These are phyloP conservation scores for Arthrobotrys entomopaga DNA, from an alignment of 2,329 filamentous ascomycete genomes.

Conservation along the genomic window DNA sequence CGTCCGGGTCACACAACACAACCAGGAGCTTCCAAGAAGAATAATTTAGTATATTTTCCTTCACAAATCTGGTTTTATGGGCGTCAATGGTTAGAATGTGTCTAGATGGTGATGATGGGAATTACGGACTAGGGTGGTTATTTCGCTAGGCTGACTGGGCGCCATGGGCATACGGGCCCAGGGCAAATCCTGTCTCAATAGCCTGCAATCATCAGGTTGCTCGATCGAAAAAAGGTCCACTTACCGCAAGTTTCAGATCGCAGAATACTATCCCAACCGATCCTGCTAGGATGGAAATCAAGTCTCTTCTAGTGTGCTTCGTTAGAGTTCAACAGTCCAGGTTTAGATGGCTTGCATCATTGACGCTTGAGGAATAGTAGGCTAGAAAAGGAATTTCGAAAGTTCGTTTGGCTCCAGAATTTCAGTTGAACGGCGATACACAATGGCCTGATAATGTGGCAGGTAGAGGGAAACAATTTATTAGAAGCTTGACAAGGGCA, in stretches of 20 bases:
- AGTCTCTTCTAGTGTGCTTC: slow-evolving; percentile 7
- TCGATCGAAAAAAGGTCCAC: slow-evolving; percentile 51
- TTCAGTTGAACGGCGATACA: slow-evolving; percentile 47
- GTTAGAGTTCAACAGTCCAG: background rate
- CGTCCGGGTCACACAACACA: slow-evolving; percentile 51
- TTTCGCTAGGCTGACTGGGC: slow-evolving; percentile 38
- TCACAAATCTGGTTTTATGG: slow-evolving; percentile 37
- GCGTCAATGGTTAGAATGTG: slow-evolving; percentile 33
- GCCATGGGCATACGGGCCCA: slow-evolving; percentile 4
- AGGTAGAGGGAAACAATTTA: slow-evolving; percentile 34
- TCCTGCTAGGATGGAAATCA: slow-evolving; percentile 27
- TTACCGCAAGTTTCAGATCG: slow-evolving; percentile 56
- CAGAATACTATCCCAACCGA: slow-evolving; percentile 36
- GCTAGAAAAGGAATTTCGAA: slow-evolving; percentile 11
- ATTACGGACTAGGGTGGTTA: slow-evolving; percentile 48
- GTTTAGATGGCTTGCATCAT: slow-evolving; percentile 6
- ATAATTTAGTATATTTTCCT: slow-evolving; percentile 35
- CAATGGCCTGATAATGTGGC: slow-evolving; percentile 36
- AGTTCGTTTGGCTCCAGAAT: slow-evolving; percentile 6
- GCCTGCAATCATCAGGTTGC: slow-evolving; percentile 40
- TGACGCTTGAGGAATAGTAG: slow-evolving; percentile 36
- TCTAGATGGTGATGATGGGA: slow-evolving; percentile 53
- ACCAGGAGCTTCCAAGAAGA: slow-evolving; percentile 45
- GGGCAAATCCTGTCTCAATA: slow-evolving; percentile 38
- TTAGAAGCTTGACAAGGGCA: slow-evolving; percentile 31